Evolutionary conservation across 768 basidiomycete species (phyloP).

Genomic region (Coprinopsis strossmayeri): DNA sequence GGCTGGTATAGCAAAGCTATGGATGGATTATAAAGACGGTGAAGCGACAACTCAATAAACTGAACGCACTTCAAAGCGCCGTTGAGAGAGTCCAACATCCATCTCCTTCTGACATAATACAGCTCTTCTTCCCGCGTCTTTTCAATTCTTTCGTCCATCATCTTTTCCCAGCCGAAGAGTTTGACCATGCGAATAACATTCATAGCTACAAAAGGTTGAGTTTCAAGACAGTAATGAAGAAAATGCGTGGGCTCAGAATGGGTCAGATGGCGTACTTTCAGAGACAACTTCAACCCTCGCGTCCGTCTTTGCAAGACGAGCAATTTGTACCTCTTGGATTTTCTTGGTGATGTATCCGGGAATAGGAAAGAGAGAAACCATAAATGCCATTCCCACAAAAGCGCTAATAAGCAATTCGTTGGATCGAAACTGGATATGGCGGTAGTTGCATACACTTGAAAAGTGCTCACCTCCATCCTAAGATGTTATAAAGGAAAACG

Average conservation of each 20-base stretch:
- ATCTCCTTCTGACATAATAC: slow-evolving; percentile 42
- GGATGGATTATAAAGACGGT: neutral
- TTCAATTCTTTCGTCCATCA: slow-evolving; percentile 45
- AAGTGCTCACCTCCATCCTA: slow-evolving; percentile 40
- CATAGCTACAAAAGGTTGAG: slow-evolving; percentile 31
- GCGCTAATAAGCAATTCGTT: no score
- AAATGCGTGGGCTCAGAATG: neutral
- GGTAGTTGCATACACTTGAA: neutral
- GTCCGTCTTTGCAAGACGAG: slow-evolving; percentile 48
- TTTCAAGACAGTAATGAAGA: slow-evolving; percentile 6
- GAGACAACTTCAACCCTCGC: slow-evolving; percentile 56
- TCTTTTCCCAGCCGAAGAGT: slow-evolving; percentile 62
- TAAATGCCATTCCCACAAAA: slow-evolving; percentile 51
- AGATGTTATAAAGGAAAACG: slow-evolving; percentile 37
- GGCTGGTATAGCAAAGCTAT: slow-evolving; percentile 54
- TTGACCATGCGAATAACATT: slow-evolving; percentile 65
- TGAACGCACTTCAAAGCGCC: slow-evolving; percentile 40
- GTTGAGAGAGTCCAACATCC: slow-evolving; percentile 48
- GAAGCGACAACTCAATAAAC: neutral
- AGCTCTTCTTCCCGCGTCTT: slow-evolving; percentile 62
- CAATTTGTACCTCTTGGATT: slow-evolving; percentile 43
- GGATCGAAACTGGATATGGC: no score
- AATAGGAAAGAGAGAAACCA: slow-evolving; percentile 47
- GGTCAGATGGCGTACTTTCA: slow-evolving; percentile 40
- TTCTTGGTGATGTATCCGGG: slow-evolving; percentile 50